phyloP scores from a whole-genome alignment of 2,329 filamentous ascomycete genomes.

The Parascedosporium putredinis region DNA sequence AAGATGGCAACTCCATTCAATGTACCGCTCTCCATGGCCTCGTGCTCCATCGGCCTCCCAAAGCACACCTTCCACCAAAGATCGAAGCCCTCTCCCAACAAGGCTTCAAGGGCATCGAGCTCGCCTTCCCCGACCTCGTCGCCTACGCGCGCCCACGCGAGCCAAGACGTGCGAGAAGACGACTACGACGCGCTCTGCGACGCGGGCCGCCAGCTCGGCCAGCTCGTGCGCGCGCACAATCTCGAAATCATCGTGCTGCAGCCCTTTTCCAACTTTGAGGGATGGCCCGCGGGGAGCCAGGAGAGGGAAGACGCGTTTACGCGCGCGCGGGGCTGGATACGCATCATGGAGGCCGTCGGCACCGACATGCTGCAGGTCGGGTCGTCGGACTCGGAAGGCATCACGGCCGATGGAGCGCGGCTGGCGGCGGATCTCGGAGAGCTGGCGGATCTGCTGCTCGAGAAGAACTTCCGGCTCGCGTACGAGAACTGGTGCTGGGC shows the following conservation, averaged over 20 bases:
- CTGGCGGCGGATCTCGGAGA: conserved; percentile 52
- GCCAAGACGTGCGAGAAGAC: conserved; percentile 39
- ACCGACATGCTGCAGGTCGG: conserved; percentile 60
- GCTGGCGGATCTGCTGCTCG: conserved; percentile 51
- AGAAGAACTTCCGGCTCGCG: conserved; percentile 49
- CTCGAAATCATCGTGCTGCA: conserved; percentile 62
- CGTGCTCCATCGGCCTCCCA: conserved; percentile 34
- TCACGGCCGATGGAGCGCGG: conserved; percentile 36
- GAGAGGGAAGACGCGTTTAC: conserved; percentile 53
- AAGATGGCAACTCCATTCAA: conserved; percentile 6
- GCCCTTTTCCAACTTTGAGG: conserved; percentile 68
- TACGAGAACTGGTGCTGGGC: conserved; percentile 83
- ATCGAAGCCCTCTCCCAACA: conserved; percentile 52
- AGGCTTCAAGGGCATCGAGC: conserved; percentile 60
- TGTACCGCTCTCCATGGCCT: conserved; percentile 38
- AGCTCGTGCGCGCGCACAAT: conserved; percentile 39
- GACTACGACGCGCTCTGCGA: conserved; percentile 49
- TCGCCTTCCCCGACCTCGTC: conserved; percentile 64
- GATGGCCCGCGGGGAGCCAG: conserved; percentile 49
- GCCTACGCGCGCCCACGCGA: conserved; percentile 46
- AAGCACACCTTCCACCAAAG: conserved; percentile 43
- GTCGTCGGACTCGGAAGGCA: conserved; percentile 52
- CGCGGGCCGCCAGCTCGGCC: conserved; percentile 43
- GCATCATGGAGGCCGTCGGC: conserved; percentile 59
- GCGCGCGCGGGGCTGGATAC: conserved; percentile 55